A percentile compares a stretch with the other conserved stretches of the same genome.
Conservation (phyloP, 768 basidiomycete species). For the Leccinum rimulosum region DNA sequence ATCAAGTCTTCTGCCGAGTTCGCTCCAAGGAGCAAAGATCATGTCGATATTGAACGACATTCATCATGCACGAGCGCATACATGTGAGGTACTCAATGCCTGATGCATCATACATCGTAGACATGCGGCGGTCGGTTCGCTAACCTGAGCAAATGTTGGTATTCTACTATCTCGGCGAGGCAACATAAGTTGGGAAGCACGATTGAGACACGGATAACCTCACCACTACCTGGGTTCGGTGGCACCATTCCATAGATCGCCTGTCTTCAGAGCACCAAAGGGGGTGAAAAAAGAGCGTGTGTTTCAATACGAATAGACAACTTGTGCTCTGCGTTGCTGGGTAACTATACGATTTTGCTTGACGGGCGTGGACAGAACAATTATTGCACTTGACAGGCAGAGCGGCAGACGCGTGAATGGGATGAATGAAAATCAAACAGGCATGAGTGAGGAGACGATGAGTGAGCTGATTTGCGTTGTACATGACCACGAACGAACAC, state of each 20-base stretch:
- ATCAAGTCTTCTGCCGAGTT: conserved; percentile 5
- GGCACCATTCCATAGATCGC: not conserved
- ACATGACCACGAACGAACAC: conserved; percentile 37
- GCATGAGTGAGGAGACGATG: conserved; percentile 28
- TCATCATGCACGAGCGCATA: conserved; percentile 9
- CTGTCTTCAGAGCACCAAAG: conserved; percentile 12
- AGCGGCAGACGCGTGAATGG: conserved; percentile 16
- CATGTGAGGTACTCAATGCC: conserved; percentile 14
- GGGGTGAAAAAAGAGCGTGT: conserved; percentile 11
- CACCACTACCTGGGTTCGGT: conserved; percentile 11
- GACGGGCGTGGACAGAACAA: conserved; percentile 24
- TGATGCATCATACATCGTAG: not conserved
- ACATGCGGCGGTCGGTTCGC: not conserved
- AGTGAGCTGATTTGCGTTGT: conserved; percentile 33
- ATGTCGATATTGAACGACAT: conserved; percentile 8
- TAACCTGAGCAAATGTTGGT: not conserved
- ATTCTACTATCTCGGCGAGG: not conserved
- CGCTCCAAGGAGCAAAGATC: conserved; percentile 1
- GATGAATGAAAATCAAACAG: conserved; percentile 28
- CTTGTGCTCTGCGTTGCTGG: conserved; percentile 14
- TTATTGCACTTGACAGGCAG: conserved; percentile 30
- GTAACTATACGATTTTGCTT: conserved; percentile 33
- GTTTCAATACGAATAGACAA: conserved; percentile 21
- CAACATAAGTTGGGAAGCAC: not conserved
- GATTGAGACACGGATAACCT: not conserved